A percentile compares a stretch with the other conserved stretches of the same genome.
Evolutionary conservation across 495 filamentous ascomycete species (phyloP).

Genomic region (Saxophila tyrrhenica): DNA sequence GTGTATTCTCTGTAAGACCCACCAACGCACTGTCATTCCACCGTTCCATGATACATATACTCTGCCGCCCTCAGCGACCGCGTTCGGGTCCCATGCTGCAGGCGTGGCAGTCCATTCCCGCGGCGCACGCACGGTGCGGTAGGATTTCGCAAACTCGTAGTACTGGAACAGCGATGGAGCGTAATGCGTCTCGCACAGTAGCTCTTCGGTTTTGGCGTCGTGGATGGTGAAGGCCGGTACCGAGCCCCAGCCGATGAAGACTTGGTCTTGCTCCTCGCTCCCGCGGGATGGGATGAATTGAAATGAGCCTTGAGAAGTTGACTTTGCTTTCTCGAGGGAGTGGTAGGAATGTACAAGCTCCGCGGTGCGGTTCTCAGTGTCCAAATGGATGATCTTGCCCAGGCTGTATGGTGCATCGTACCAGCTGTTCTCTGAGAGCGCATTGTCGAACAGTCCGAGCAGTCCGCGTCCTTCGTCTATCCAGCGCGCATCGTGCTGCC

Average conservation of each 20-base stretch:
- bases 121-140: neutral
- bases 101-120: neutral
- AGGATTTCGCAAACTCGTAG: neutral
- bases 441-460: conserved; percentile 17
- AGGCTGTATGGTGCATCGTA: neutral
- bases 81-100: neutral
- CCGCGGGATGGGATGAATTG: conserved; percentile 5
- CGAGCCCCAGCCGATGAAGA: conserved; percentile 11
- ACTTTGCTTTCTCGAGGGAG: conserved; percentile 1
- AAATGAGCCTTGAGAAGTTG: conserved; percentile 17
- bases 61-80: neutral
- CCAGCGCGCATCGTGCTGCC: conserved; percentile 23
- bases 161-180: neutral
- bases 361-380: conserved; percentile 9
- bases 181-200: conserved; percentile 20
- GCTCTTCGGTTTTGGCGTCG: conserved; percentile 7
- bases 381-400: conserved; percentile 6
- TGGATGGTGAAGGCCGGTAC: conserved; percentile 6
- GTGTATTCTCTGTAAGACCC: neutral
- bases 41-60: conserved; percentile 12
- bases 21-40: neutral
- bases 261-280: conserved; percentile 1
- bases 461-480: neutral
- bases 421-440: neutral
- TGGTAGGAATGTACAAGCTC: conserved; percentile 7